A percentile compares a stretch with the other conserved stretches of the same genome.
phyloP scores from a whole-genome alignment of 768 basidiomycete genomes.

The Chlorophyllum brunneum region DNA sequence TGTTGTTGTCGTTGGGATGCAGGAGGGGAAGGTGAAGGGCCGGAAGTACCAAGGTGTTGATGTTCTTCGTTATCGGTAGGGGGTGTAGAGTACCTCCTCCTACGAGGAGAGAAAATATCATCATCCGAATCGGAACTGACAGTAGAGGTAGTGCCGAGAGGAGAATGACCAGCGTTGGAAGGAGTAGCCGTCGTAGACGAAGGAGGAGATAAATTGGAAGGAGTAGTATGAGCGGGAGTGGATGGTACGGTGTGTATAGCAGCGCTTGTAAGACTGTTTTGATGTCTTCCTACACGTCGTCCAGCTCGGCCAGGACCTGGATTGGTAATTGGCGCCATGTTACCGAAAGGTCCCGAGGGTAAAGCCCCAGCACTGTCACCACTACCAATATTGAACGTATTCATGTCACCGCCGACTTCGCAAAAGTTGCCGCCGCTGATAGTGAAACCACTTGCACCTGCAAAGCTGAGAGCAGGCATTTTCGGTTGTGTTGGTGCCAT shows the following conservation, averaged over 20 bases:
- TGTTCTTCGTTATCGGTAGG: neutral
- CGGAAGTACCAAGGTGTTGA: neutral
- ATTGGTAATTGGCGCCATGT: too few relatives aligned
- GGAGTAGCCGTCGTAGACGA: neutral
- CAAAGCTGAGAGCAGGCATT: neutral
- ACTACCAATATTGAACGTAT: neutral
- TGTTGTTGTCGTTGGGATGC: neutral
- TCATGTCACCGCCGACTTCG: neutral
- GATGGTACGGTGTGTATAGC: neutral
- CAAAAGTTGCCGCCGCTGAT: slow-evolving; percentile 1
- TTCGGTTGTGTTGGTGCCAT: too few relatives aligned
- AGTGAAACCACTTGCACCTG: neutral
- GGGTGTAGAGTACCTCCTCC: neutral
- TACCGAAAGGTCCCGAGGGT: neutral
- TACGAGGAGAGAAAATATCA: neutral
- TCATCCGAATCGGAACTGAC: neutral
- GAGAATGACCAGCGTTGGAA: too few relatives aligned
- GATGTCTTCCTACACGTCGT: too few relatives aligned
- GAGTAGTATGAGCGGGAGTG: neutral
- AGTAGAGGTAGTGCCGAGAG: neutral
- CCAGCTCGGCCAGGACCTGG: too few relatives aligned
- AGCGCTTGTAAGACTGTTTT: neutral
- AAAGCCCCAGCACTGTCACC: neutral
- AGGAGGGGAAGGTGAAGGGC: neutral
- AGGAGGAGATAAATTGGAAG: neutral